Conservation (phyloP, 176 grass and related monocot species). For the Ananas comosus region DNA sequence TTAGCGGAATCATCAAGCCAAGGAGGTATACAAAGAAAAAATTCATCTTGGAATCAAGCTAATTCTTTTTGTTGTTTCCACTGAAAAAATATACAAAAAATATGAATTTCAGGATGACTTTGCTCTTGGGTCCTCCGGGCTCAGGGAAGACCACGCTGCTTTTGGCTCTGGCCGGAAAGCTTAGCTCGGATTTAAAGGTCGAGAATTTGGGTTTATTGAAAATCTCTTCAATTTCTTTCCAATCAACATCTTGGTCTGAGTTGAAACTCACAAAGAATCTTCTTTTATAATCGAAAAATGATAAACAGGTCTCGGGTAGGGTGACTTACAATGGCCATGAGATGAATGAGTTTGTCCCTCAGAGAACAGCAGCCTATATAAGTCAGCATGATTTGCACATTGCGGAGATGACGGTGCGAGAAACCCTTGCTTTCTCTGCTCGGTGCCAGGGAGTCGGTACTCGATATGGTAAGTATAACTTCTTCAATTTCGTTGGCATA, state of each 20-base stretch:
- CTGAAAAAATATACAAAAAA: too few species aligned
- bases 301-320: slow-evolving; percentile 39
- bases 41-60: too few species aligned
- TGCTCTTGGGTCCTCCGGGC: slow-evolving; percentile 47
- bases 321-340: slow-evolving; percentile 66
- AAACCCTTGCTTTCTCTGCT: slow-evolving; percentile 64
- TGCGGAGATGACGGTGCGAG: slow-evolving; percentile 65
- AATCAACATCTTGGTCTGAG: background rate
- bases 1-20: slow-evolving; percentile 59
- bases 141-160: slow-evolving; percentile 55
- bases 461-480: slow-evolving; percentile 42
- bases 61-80: slow-evolving; percentile 1
- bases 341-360: slow-evolving; percentile 64
- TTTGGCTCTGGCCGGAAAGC: slow-evolving; percentile 51
- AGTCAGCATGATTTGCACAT: slow-evolving; percentile 74
- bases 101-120: slow-evolving; percentile 41
- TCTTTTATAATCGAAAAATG: background rate
- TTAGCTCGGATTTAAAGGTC: slow-evolving; percentile 46
- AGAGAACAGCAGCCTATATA: slow-evolving; percentile 62
- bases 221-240: background rate
- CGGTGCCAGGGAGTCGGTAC: slow-evolving; percentile 64
- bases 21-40: slow-evolving; percentile 25
- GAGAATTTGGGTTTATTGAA: background rate
- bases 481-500: background rate
- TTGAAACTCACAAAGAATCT: background rate